Conservation (phyloP, 768 basidiomycete species). For the Auriscalpium microsporum region DNA sequence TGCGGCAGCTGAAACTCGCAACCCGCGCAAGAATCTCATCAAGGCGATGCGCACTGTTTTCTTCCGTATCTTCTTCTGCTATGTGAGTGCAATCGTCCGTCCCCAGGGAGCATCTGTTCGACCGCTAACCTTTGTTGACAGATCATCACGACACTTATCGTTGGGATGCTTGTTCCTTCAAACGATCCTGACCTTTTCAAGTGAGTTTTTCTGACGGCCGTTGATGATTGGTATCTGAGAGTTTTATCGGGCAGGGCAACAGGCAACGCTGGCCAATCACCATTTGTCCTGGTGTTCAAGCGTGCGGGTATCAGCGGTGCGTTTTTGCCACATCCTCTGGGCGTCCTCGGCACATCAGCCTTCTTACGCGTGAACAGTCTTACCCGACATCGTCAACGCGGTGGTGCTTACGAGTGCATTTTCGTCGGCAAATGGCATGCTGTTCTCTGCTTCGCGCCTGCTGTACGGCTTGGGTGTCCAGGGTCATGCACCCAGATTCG, state of each 20-base stretch:
- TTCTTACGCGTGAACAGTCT: neutral
- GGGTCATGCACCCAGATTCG: conserved; percentile 10
- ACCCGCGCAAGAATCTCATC: conserved; percentile 10
- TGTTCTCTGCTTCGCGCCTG: conserved; percentile 11
- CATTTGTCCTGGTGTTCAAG: conserved; percentile 13
- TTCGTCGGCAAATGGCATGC: conserved; percentile 15
- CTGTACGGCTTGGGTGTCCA: conserved; percentile 11
- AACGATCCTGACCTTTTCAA: conserved; percentile 12
- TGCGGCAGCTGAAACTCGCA: conserved; percentile 14
- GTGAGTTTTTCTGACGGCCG: neutral
- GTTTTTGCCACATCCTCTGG: neutral
- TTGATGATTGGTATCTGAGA: neutral
- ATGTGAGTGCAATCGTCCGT: neutral
- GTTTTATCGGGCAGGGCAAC: conserved; percentile 4
- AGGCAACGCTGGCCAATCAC: conserved; percentile 12
- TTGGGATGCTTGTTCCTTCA: conserved; percentile 15
- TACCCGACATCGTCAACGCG: conserved; percentile 14
- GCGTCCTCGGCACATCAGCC: neutral
- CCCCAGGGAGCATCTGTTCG: too few species aligned
- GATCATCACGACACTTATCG: conserved; percentile 11
- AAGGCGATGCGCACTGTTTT: conserved; percentile 13
- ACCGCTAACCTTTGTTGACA: neutral
- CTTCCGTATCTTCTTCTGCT: conserved; percentile 13
- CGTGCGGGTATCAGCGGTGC: conserved; percentile 12
- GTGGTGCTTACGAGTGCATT: conserved; percentile 11